Conservation (phyloP, 805 yeast genomes). For the Maudiozyma bulderi region DNA sequence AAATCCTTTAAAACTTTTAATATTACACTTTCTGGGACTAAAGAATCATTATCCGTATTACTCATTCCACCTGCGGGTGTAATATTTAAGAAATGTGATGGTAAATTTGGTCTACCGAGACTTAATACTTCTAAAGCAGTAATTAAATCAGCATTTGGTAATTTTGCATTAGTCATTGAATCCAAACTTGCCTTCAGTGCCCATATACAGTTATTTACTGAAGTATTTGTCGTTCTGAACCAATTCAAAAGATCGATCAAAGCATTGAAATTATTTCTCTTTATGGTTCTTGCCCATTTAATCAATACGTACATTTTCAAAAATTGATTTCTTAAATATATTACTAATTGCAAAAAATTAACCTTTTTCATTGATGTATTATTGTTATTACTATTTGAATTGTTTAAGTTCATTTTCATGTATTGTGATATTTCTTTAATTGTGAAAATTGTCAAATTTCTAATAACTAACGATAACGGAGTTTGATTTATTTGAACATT, state of each 20-base stretch:
- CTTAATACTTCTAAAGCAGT: constrained; percentile 82
- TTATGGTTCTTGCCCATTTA: constrained; percentile 69
- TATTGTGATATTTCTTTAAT: constrained; percentile 28
- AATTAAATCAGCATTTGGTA: constrained; percentile 82
- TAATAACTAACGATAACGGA: constrained; percentile 23
- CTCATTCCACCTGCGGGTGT: constrained; percentile 11
- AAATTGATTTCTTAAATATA: constrained; percentile 70
- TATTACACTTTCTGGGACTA: constrained; percentile 45
- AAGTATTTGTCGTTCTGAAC: constrained; percentile 70
- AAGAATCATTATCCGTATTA: neutral
- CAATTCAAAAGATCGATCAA: constrained; percentile 83
- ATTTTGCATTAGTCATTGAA: constrained; percentile 74
- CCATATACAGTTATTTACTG: constrained; percentile 52
- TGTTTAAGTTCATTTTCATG: constrained; percentile 25
- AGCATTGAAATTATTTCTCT: constrained; percentile 57
- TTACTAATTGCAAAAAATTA: constrained; percentile 56
- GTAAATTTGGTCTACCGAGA: constrained; percentile 65
- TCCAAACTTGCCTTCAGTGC: constrained; percentile 51
- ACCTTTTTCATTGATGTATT: constrained; percentile 39
- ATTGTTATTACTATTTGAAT: neutral
- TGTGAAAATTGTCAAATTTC: constrained; percentile 26
- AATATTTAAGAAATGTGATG: constrained; percentile 49
- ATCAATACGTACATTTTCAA: constrained; percentile 74
- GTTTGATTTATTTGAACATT: constrained; percentile 30
- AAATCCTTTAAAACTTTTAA: constrained; percentile 55